Evolutionary conservation across 2,329 filamentous ascomycete species (phyloP).

Genomic region (Aspergillus luchuensis): DNA sequence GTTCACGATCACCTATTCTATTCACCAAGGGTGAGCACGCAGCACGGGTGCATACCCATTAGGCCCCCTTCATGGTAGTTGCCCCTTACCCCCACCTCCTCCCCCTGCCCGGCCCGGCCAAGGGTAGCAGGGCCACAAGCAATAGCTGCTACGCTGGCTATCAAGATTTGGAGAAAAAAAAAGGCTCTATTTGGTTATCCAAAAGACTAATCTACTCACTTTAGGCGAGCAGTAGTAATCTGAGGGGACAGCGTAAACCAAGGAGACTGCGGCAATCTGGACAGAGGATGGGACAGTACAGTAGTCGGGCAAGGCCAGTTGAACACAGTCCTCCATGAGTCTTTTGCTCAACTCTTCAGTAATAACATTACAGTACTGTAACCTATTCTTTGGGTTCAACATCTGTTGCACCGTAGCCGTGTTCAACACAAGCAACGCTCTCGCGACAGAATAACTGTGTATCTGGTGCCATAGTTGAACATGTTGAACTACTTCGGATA

Average conservation of each 20-base stretch:
- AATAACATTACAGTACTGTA: too few species aligned
- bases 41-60: neutral
- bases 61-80: neutral
- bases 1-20: neutral
- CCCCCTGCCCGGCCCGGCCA: too few species aligned
- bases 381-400: neutral
- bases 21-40: neutral
- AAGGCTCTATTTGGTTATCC: neutral
- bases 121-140: neutral
- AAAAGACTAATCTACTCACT: neutral
- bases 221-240: neutral
- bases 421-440: too few species aligned
- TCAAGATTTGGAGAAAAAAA: neutral
- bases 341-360: too few species aligned
- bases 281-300: neutral
- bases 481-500: too few species aligned
- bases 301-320: neutral
- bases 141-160: neutral
- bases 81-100: too few species aligned
- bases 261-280: neutral
- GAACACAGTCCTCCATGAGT: neutral
- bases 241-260: neutral
- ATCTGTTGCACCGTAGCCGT: too few species aligned
- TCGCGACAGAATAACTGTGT: too few species aligned
- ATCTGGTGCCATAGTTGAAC: neutral